Evolutionary conservation across 495 filamentous ascomycete genomes (phyloP).

Genomic region (Hypoxylon lenormandii): DNA sequence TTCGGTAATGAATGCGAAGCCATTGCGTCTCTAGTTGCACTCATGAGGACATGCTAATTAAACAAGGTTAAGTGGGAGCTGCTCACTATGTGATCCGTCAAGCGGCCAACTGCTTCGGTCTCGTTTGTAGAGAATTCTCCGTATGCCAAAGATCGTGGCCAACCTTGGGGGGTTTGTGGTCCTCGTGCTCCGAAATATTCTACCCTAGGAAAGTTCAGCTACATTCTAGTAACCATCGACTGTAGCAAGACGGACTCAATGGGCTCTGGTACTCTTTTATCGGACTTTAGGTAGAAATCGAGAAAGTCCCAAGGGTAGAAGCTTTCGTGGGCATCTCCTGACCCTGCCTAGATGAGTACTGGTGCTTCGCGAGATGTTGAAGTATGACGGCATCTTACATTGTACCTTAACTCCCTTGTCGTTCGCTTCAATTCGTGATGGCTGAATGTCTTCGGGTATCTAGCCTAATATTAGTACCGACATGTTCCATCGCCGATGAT

Average conservation of each 20-base stretch:
- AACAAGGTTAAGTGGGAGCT: conserved; percentile 7
- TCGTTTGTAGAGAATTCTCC: conserved; percentile 67
- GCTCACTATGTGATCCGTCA: conserved; percentile 59
- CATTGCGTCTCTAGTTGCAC: conserved; percentile 60
- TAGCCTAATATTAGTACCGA: conserved; percentile 38
- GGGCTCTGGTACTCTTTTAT: conserved; percentile 50
- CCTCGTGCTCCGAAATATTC: conserved; percentile 42
- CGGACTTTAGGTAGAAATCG: conserved; percentile 56
- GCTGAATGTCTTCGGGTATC: conserved; percentile 66
- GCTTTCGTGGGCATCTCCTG: conserved; percentile 68
- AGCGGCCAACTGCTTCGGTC: conserved; percentile 67
- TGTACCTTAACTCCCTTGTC: conserved; percentile 55
- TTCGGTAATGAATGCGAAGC: conserved; percentile 76
- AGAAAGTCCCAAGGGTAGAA: conserved; percentile 67
- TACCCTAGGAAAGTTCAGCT: conserved; percentile 21
- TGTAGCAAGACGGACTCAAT: conserved; percentile 25
- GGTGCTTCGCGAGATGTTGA: conserved; percentile 3
- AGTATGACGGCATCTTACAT: conserved; percentile 52
- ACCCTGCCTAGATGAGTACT: conserved; percentile 57
- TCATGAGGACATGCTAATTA: conserved; percentile 7
- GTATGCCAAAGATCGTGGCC: conserved; percentile 40
- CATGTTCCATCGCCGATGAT: neutral
- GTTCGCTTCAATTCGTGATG: conserved; percentile 48
- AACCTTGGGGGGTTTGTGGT: conserved; percentile 14
- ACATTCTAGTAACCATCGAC: neutral